Conservation (phyloP, 805 yeast genomes). For the Metschnikowia aberdeeniae region DNA sequence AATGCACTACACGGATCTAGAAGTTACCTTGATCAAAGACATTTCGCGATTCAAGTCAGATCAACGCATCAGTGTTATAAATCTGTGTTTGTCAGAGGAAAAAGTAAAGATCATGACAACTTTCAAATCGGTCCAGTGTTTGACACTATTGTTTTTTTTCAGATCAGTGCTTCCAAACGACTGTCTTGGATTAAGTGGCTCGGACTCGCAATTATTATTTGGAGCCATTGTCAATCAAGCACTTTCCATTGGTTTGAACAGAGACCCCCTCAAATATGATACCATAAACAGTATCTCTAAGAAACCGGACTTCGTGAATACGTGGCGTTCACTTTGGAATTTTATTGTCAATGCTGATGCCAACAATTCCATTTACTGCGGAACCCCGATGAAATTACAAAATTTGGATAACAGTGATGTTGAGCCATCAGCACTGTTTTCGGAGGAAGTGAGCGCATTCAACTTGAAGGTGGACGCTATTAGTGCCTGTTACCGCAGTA, state of each 20-base stretch:
- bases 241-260: slow-evolving; percentile 35
- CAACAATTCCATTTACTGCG: slow-evolving; percentile 28
- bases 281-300: slow-evolving; percentile 30
- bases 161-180: slow-evolving; percentile 39
- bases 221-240: slow-evolving; percentile 38
- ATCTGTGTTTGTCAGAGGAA: slow-evolving; percentile 33
- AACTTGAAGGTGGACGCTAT: slow-evolving; percentile 18
- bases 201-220: slow-evolving; percentile 36
- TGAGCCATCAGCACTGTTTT: slow-evolving; percentile 8
- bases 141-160: slow-evolving; percentile 32
- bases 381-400: slow-evolving; percentile 27
- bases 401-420: slow-evolving; percentile 32
- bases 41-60: slow-evolving; percentile 27
- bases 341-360: slow-evolving; percentile 31
- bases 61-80: slow-evolving; percentile 26
- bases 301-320: slow-evolving; percentile 21
- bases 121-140: slow-evolving; percentile 33
- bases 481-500: slow-evolving; percentile 26
- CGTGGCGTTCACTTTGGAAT: slow-evolving; percentile 39
- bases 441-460: slow-evolving; percentile 6
- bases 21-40: slow-evolving; percentile 27
- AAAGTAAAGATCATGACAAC: slow-evolving; percentile 28
- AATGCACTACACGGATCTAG: slow-evolving; percentile 26
- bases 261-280: slow-evolving; percentile 34
- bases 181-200: slow-evolving; percentile 38